Base-by-base conservation (phyloP, 805 yeast genomes). In the Schwanniomyces occidentalis region DNA sequence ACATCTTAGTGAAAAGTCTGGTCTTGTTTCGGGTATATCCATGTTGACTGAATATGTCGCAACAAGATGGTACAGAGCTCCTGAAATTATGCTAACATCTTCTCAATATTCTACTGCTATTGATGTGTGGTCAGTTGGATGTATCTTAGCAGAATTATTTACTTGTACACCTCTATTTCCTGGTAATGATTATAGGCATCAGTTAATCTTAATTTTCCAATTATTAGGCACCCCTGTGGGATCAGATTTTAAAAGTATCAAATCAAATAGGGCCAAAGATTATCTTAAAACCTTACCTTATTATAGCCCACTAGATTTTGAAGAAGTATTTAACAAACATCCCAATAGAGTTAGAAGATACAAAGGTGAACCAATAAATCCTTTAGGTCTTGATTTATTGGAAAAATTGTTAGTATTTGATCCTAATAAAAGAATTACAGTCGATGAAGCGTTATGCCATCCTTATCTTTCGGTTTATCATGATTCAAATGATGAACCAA, bases 401-500 rank as follows among this genome's bases (percentile, higher is more conserved):
- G 82, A 80, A 36, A 76, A 70, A 46, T 77, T 93, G 84, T 71
- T 93, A 23, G 79, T 90, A n/a, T 74, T 93, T 45, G 95, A 91
- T 56, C 98, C 98, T 3, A 72, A 69, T 28, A 75, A 78, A 49
- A 75, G 99, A 59, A 83, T 90, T 37, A 80, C 89, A 0, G 98
- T 90, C 3, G 88, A 85, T 38, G 84, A 88, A 48, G 97, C 98
- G 0, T 68, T 93, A 32, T 73, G 71, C 41, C 99, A 93, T 62
- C 96, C 96, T 6, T 93, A 91, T 56, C 63, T 93, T 36, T 72
- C 80, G 30, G 76, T 85, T 20, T 93, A 96, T 90, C 97, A 65
- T 36, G 70, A 65, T 32, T 56, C 60, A 1, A 40, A 32, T 9
- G 65, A 60, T 32, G 67, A 62, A 29, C 68, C 65, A 2, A 37